A percentile compares a stretch with the other conserved stretches of the same genome.
Evolutionary conservation across 768 basidiomycete species (phyloP).

Genomic region (Kwoniella shandongensis): DNA sequence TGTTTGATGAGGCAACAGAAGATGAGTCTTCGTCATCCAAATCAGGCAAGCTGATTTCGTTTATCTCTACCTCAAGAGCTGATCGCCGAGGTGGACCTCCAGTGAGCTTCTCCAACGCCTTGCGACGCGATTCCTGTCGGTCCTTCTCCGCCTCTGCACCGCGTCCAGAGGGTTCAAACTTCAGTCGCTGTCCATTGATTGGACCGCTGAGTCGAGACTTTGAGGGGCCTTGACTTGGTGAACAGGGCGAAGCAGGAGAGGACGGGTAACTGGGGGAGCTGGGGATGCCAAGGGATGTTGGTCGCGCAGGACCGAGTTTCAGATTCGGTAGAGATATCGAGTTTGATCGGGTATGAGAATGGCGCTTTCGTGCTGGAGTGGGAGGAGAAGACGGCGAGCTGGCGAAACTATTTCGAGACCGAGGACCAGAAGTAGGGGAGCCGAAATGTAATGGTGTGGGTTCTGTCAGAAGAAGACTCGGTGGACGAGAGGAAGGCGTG

Average conservation of each 20-base stretch:
- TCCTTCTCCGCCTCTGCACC: slow-evolving; percentile 47
- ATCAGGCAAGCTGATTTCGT: slow-evolving; percentile 42
- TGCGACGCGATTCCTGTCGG: slow-evolving; percentile 38
- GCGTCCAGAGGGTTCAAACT: slow-evolving; percentile 43
- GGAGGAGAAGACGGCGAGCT: slow-evolving; percentile 35
- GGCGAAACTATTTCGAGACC: slow-evolving; percentile 13
- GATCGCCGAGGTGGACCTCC: slow-evolving; percentile 15
- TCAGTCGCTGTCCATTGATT: slow-evolving; percentile 31
- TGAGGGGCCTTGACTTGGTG: slow-evolving; percentile 5
- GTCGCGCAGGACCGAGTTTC: slow-evolving; percentile 29
- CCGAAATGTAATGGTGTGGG: slow-evolving; percentile 32
- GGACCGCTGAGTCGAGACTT: slow-evolving; percentile 5
- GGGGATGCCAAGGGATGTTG: slow-evolving; percentile 39
- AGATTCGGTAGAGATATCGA: slow-evolving; percentile 47
- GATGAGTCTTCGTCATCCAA: slow-evolving; percentile 41
- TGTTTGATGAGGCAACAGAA: slow-evolving; percentile 28
- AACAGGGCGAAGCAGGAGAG: slow-evolving; percentile 33
- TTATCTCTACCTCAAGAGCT: slow-evolving; percentile 3
- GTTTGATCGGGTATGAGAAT: slow-evolving; percentile 45
- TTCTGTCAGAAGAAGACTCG: slow-evolving; percentile 38
- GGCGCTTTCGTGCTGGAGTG: slow-evolving; percentile 34
- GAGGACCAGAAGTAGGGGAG: slow-evolving; percentile 9
- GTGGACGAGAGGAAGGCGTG: slow-evolving; percentile 38
- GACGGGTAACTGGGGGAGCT: slow-evolving; percentile 35
- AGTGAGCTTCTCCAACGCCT: slow-evolving; percentile 42